Evolutionary conservation across 352 stramenopile species (phyloP), one percentile per base, ranked within the genome.

Genomic region (Phytophthora hybrid): DNA sequence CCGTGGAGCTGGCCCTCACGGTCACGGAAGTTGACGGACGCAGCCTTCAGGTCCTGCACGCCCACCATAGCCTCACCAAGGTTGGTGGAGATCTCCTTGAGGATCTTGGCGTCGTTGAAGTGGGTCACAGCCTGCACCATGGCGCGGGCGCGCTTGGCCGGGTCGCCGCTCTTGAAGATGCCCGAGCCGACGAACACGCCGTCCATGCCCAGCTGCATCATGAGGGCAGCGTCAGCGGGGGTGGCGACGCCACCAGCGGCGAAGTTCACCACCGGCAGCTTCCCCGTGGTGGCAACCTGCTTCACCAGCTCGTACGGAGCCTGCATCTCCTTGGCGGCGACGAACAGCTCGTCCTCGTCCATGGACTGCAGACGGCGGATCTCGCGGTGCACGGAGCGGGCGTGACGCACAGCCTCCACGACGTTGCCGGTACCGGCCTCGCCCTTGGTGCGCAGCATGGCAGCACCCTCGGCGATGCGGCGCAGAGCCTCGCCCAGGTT

Each of bases 191-290:
- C 98, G 71, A 99, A 99, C 29, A 99, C 98, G 66, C 98, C 98
- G 83, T 99, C 98, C 88, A 99, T 98, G 67, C 98, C 98, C 11
- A 99, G 89, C 87, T 99, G 98, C 97, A 99, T 99, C 97, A 99
- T 99, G 14, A 99, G 83, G 34, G 98, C 98, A 39, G 98, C 98
- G 76, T 99, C 98, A 10, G 97, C 97, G 16, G 98, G 97, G 21
- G 98, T 99, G 14, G 98, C 98, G n/a, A 99, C 96, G 66, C 98
- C 98, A 68, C 98, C 98, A 37, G 98, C 98, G 31, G 98, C 97
- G 79, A 99, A 99, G 89, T 99, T 99, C 3, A 99, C 97, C 7
- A 99, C 34, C 34, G 34, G 34, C 34, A 41, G 34, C 34, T 41
- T 41, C 6, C 34, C 34, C 34, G 34, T 41, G n/a, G 89, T 77